Evolutionary conservation across 345 rosid genomes (phyloP).

Genomic region (Salix brachista): DNA sequence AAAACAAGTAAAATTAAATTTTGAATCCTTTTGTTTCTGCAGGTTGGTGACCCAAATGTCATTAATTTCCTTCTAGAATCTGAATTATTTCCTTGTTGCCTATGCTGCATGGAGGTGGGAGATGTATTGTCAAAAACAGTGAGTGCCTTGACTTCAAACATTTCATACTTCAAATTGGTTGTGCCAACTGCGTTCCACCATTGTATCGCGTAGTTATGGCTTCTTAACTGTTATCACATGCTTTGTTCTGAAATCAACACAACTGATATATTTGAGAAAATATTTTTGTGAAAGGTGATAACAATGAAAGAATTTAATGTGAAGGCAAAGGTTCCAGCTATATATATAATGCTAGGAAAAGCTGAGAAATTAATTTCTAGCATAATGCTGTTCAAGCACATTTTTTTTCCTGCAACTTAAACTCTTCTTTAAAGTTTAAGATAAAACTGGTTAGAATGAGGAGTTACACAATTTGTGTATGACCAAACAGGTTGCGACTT

Average conservation of each 20-base stretch:
- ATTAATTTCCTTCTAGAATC: conserved; percentile 36
- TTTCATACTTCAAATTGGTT: not conserved
- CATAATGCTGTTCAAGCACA: not conserved
- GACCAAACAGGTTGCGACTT: conserved; percentile 42
- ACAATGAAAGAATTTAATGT: not conserved
- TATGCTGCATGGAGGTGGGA: conserved; percentile 50
- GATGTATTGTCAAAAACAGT: conserved; percentile 44
- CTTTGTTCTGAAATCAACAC: not conserved
- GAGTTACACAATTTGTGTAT: not conserved
- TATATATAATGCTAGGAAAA: not conserved
- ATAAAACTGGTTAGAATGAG: not conserved
- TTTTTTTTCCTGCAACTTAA: not conserved
- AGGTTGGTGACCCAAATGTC: conserved; percentile 41
- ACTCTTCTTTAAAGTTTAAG: not conserved
- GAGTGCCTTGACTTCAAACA: conserved; percentile 18
- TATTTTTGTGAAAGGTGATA: not conserved
- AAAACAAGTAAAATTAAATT: not conserved
- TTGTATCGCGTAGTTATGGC: not conserved
- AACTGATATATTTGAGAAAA: not conserved
- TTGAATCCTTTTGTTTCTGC: conserved; percentile 10
- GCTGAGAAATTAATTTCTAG: not conserved
- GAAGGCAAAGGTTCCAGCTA: not conserved
- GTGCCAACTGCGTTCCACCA: not conserved
- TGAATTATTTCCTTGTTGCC: conserved; percentile 44
- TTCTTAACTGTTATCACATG: not conserved